A percentile compares a stretch with the other conserved stretches of the same genome.
These are phyloP conservation scores for Lasiosphaeria ovina DNA, from an alignment of 495 filamentous ascomycete species.

Conservation along the genomic window DNA sequence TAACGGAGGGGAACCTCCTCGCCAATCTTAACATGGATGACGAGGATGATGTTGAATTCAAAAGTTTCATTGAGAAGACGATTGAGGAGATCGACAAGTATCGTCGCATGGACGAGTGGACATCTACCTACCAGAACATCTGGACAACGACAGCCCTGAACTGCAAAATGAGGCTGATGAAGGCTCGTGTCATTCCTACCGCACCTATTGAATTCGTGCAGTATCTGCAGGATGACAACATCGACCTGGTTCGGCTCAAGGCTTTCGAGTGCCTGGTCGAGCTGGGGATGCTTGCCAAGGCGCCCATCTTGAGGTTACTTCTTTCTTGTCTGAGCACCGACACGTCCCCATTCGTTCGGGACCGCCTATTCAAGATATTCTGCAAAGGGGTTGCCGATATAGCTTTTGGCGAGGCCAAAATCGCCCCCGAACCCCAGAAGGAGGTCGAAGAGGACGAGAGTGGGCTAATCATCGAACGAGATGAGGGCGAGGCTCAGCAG, in stretches of 20 bases:
- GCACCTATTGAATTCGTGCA: slow-evolving; percentile 69
- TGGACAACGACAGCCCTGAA: slow-evolving; percentile 79
- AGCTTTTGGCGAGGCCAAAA: slow-evolving; percentile 65
- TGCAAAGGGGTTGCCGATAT: slow-evolving; percentile 71
- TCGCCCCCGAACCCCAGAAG: slow-evolving; percentile 27
- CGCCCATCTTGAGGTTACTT: slow-evolving; percentile 64
- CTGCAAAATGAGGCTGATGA: slow-evolving; percentile 72
- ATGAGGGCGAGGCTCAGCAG: slow-evolving; percentile 56
- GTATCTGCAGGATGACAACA: slow-evolving; percentile 75
- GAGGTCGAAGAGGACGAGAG: slow-evolving; percentile 39
- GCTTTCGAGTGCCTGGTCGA: slow-evolving; percentile 81
- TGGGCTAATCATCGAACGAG: slow-evolving; percentile 78
- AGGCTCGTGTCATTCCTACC: slow-evolving; percentile 61
- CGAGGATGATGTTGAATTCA: slow-evolving; percentile 38
- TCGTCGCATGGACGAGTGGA: slow-evolving; percentile 91
- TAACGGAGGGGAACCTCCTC: slow-evolving; percentile 52
- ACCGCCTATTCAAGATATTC: slow-evolving; percentile 64
- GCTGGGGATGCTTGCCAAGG: slow-evolving; percentile 65
- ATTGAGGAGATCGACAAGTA: slow-evolving; percentile 86
- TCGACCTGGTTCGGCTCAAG: slow-evolving; percentile 74
- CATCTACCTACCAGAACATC: slow-evolving; percentile 85
- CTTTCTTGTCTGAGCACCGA: slow-evolving; percentile 71
- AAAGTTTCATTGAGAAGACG: slow-evolving; percentile 62
- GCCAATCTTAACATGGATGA: slow-evolving; percentile 34
- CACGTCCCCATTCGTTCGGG: slow-evolving; percentile 75